These are phyloP conservation scores for Aspergillus sclerotioniger DNA, from an alignment of 495 filamentous ascomycete genomes.

Conservation along the genomic window DNA sequence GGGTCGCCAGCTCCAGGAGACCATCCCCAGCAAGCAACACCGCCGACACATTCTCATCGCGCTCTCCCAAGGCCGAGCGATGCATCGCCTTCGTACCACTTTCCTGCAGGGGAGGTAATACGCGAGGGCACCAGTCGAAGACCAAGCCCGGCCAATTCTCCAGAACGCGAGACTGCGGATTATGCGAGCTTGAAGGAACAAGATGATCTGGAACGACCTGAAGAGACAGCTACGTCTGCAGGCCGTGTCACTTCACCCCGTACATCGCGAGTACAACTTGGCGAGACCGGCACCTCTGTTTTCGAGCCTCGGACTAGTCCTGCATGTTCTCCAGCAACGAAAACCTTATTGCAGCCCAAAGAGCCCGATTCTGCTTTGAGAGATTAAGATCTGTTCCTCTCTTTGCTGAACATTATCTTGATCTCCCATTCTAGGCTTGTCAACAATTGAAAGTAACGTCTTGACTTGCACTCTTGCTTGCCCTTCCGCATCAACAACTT, in stretches of 20 bases:
- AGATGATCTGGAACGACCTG: conserved; percentile 8
- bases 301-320: conserved; percentile 3
- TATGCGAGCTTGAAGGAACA: neutral
- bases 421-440: neutral
- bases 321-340: neutral
- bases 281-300: neutral
- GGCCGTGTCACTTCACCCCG: neutral
- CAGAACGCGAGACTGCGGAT: neutral
- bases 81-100: conserved; percentile 2
- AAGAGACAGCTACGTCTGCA: conserved; percentile 2
- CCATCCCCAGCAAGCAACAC: neutral
- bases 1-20: conserved; percentile 8
- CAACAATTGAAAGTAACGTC: neutral
- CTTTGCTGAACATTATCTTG: neutral
- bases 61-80: conserved; percentile 10
- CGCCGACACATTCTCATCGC: conserved; percentile 7
- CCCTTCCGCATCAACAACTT: neutral
- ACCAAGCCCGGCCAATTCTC: conserved; percentile 1
- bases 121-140: conserved; percentile 3
- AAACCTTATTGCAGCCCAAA: neutral
- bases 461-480: neutral
- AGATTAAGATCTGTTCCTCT: neutral
- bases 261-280: conserved; percentile 7
- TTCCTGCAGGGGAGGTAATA: neutral
- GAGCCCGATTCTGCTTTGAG: neutral